Evolutionary conservation across 345 rosid species (phyloP).

Genomic region (Populus tremula): DNA sequence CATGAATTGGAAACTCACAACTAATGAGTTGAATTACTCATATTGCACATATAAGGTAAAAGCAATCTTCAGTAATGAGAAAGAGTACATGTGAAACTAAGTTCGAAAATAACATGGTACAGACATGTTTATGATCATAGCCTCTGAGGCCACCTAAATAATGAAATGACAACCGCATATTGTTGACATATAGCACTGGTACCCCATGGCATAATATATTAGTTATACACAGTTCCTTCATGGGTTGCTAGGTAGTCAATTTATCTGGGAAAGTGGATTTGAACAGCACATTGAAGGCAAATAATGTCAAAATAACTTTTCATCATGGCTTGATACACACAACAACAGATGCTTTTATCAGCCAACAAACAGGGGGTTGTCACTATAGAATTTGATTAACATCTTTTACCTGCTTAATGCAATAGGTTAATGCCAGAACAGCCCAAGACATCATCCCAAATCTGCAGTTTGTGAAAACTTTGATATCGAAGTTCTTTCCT

Average conservation of each 20-base stretch:
- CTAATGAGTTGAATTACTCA: neutral
- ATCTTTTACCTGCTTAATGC: slow-evolving; percentile 84
- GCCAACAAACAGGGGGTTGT: neutral
- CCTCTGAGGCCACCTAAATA: neutral
- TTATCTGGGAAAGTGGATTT: neutral
- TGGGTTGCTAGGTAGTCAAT: neutral
- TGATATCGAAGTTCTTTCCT: slow-evolving; percentile 92
- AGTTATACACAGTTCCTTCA: neutral
- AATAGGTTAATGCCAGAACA: slow-evolving; percentile 95
- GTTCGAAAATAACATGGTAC: neutral
- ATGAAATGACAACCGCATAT: neutral
- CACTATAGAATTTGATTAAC: neutral
- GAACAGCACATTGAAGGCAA: neutral
- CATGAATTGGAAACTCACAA: neutral
- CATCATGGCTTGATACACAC: neutral
- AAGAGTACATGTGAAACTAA: neutral
- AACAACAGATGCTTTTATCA: neutral
- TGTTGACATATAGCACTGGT: neutral
- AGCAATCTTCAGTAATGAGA: neutral
- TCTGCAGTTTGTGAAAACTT: slow-evolving; percentile 96
- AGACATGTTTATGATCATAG: neutral
- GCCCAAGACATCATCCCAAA: slow-evolving; percentile 99
- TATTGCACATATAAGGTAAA: neutral
- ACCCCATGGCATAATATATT: neutral
- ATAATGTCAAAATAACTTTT: neutral